These are phyloP conservation scores for Daldinia sp. DNA, from an alignment of 2,329 filamentous ascomycete species.

Conservation along the genomic window DNA sequence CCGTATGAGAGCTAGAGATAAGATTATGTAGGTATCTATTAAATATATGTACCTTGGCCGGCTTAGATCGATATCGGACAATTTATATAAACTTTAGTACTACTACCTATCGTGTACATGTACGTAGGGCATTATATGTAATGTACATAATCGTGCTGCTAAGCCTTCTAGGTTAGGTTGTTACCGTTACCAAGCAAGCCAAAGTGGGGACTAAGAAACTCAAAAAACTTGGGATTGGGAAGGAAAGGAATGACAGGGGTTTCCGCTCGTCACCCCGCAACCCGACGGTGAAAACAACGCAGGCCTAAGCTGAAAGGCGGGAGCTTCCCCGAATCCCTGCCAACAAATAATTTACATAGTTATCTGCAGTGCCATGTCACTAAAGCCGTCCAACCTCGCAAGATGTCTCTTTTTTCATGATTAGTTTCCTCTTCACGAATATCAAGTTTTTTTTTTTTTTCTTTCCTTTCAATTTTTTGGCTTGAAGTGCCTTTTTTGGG, in stretches of 20 bases:
- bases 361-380: conserved; percentile 49
- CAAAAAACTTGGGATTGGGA: neutral
- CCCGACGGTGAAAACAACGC: conserved; percentile 44
- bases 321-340: conserved; percentile 33
- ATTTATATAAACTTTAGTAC: too few species aligned
- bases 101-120: neutral
- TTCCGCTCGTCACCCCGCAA: conserved; percentile 45
- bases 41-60: too few species aligned
- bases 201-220: neutral
- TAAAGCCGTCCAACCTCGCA: conserved; percentile 19
- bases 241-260: conserved; percentile 15
- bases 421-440: conserved; percentile 23
- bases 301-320: conserved; percentile 33
- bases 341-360: conserved; percentile 23
- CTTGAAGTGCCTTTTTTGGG: conserved; percentile 9
- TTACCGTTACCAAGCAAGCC: neutral
- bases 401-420: conserved; percentile 7
- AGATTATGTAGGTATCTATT: too few species aligned
- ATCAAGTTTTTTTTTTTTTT: conserved; percentile 8
- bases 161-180: too few species aligned
- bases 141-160: too few species aligned
- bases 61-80: too few species aligned
- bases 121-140: neutral
- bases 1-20: neutral
- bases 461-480: conserved; percentile 17